phyloP scores from a whole-genome alignment of 1,139 yeast species.

The Kazachstania sp. region DNA sequence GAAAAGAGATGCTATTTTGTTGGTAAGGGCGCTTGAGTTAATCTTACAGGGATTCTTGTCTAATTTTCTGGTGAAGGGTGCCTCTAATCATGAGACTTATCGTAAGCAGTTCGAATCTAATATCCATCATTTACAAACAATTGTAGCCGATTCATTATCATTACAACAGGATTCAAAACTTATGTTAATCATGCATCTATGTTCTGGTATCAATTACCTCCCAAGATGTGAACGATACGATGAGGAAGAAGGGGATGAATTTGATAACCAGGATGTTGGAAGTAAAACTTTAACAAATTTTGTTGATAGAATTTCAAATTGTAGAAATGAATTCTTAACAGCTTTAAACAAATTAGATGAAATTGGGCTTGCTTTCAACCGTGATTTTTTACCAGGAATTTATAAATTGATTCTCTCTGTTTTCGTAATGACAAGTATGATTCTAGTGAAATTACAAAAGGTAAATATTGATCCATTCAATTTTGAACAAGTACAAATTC shows the following conservation, averaged over 20 bases:
- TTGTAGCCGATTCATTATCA: constrained; percentile 10
- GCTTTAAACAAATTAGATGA: constrained; percentile 22
- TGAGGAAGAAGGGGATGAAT: constrained; percentile 1
- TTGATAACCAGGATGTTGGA: not conserved
- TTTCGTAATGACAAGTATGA: constrained; percentile 21
- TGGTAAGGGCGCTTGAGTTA: not conserved
- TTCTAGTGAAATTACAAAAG: constrained; percentile 1
- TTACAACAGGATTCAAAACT: constrained; percentile 17
- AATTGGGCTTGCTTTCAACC: constrained; percentile 13
- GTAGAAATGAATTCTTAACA: constrained; percentile 6
- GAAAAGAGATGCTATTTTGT: too few relatives aligned
- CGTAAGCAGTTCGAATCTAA: constrained; percentile 3
- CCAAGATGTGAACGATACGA: not conserved
- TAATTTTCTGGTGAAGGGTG: constrained; percentile 9
- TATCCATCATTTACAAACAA: constrained; percentile 7
- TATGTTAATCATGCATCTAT: constrained; percentile 15
- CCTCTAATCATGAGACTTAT: not conserved
- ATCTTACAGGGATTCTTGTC: constrained; percentile 9
- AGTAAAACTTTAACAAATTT: constrained; percentile 2
- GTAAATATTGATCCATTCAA: constrained; percentile 23
- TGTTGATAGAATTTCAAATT: constrained; percentile 3
- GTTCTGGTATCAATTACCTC: constrained; percentile 12
- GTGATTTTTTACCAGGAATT: not conserved
- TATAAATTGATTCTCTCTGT: constrained; percentile 19
- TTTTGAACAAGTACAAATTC: constrained; percentile 22